Percentiles rank a stretch among this genome's conserved stretches.
phyloP scores from a whole-genome alignment of 768 basidiomycete species.

The Kwoniella heveanensis region DNA sequence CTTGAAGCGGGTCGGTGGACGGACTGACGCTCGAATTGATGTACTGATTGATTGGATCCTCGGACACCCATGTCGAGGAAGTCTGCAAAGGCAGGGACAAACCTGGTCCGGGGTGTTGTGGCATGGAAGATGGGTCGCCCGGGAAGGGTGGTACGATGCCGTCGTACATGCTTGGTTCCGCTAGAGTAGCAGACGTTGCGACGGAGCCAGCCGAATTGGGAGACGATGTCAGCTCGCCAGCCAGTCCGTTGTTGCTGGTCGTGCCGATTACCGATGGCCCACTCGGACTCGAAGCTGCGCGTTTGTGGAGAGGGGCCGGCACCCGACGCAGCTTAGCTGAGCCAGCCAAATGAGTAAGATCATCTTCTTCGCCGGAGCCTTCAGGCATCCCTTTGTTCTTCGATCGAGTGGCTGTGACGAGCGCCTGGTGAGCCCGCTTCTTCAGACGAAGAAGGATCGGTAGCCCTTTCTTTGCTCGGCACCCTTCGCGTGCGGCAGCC shows the following conservation, averaged over 20 bases:
- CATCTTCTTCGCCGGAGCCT: constrained; percentile 41
- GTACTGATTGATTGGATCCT: constrained; percentile 20
- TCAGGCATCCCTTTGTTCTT: constrained; percentile 3
- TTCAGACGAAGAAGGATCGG: constrained; percentile 48
- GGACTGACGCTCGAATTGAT: constrained; percentile 13
- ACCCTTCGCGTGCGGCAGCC: constrained; percentile 46
- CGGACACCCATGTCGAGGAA: constrained; percentile 12
- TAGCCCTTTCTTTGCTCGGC: constrained; percentile 52
- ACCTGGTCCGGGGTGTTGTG: neutral
- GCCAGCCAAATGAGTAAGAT: constrained; percentile 48
- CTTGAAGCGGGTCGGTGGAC: constrained; percentile 1
- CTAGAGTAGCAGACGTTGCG: constrained; percentile 31
- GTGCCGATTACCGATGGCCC: neutral
- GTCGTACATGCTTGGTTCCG: constrained; percentile 30
- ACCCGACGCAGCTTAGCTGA: constrained; percentile 41
- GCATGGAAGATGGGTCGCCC: neutral
- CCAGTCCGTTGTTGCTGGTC: neutral
- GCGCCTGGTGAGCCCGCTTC: constrained; percentile 44
- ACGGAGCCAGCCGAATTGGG: constrained; percentile 20
- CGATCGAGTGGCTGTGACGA: constrained; percentile 26
- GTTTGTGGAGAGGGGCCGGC: constrained; percentile 15
- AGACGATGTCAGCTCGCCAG: constrained; percentile 22
- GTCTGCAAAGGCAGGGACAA: neutral
- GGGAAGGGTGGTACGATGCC: constrained; percentile 38
- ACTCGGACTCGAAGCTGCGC: constrained; percentile 14